Percentiles rank a stretch among this genome's conserved stretches.
These are phyloP conservation scores for Chlorella sp. DNA, from an alignment of 139 green algal species.

Conservation along the genomic window DNA sequence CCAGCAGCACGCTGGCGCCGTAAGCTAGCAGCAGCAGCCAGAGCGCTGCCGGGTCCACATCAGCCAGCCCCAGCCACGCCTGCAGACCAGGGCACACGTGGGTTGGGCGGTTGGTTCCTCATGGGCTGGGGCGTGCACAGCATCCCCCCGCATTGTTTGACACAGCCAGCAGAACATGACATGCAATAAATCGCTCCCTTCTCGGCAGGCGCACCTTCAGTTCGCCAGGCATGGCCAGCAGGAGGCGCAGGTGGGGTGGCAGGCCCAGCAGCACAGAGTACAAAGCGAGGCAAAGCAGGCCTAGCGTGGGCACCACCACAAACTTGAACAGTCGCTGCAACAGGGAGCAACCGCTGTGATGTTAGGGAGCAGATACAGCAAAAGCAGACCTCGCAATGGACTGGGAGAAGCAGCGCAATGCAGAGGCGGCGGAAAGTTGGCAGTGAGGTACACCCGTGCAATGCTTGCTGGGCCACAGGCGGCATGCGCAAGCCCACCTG, in stretches of 20 bases:
- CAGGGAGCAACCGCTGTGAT: neutral
- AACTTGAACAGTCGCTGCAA: constrained; percentile 30
- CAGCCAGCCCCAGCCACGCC: constrained; percentile 56
- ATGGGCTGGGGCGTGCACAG: too few species aligned
- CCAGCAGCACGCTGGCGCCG: constrained; percentile 26
- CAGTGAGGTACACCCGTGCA: neutral
- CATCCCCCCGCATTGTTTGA: too few species aligned
- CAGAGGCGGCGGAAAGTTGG: too few species aligned
- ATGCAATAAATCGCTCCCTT: too few species aligned
- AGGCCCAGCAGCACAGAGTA: constrained; percentile 59
- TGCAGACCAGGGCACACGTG: neutral
- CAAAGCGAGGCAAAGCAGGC: constrained; percentile 45
- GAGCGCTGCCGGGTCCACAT: constrained; percentile 32
- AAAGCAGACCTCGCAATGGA: too few species aligned
- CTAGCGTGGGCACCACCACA: constrained; percentile 52
- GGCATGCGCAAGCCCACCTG: neutral
- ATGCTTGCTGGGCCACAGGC: neutral
- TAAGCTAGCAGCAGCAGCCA: constrained; percentile 61
- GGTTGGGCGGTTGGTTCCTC: too few species aligned
- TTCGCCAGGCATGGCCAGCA: neutral
- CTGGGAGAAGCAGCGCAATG: too few species aligned
- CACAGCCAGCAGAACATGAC: too few species aligned
- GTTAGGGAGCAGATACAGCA: too few species aligned
- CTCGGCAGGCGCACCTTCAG: neutral
- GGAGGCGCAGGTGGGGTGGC: neutral